Conservation (phyloP, 1,284 basidiomycete genomes). For the Ceratobasidium sp. region DNA sequence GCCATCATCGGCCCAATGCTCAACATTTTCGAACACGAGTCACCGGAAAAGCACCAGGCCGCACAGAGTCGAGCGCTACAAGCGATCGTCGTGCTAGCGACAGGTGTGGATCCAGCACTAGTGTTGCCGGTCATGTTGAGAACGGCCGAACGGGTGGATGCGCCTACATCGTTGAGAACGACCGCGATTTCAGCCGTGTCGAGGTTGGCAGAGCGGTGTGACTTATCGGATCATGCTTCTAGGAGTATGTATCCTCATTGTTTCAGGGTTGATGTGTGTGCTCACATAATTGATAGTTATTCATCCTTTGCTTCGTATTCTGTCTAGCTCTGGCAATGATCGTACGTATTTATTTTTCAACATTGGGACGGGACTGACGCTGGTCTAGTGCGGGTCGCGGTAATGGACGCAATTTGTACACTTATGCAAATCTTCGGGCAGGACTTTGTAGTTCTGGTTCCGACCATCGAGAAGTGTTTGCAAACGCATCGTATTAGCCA, state of each 20-base stretch:
- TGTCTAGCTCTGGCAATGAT: constrained; percentile 54
- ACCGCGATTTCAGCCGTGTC: constrained; percentile 60
- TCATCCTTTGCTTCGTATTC: constrained; percentile 60
- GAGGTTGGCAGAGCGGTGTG: constrained; percentile 61
- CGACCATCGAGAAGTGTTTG: constrained; percentile 62
- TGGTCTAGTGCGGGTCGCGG: constrained; percentile 51
- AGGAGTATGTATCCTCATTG: constrained; percentile 46
- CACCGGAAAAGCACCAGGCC: constrained; percentile 47
- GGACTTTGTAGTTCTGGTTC: constrained; percentile 64
- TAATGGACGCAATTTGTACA: constrained; percentile 64
- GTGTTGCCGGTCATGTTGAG: constrained; percentile 63
- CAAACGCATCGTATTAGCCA: constrained; percentile 58
- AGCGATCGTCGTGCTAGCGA: constrained; percentile 63
- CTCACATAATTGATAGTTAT: constrained; percentile 49
- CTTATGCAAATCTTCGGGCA: constrained; percentile 62
- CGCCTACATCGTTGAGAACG: constrained; percentile 56
- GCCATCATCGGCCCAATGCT: constrained; percentile 62
- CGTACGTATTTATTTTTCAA: constrained; percentile 16
- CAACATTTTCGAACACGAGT: constrained; percentile 51
- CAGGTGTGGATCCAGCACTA: constrained; percentile 64
- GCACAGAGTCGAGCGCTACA: constrained; percentile 57
- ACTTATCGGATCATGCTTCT: constrained; percentile 64
- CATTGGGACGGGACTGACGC: background rate
- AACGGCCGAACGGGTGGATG: constrained; percentile 59
- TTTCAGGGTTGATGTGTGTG: background rate